phyloP scores from a whole-genome alignment of 2,329 filamentous ascomycete species.

The Zasmidium cellare region DNA sequence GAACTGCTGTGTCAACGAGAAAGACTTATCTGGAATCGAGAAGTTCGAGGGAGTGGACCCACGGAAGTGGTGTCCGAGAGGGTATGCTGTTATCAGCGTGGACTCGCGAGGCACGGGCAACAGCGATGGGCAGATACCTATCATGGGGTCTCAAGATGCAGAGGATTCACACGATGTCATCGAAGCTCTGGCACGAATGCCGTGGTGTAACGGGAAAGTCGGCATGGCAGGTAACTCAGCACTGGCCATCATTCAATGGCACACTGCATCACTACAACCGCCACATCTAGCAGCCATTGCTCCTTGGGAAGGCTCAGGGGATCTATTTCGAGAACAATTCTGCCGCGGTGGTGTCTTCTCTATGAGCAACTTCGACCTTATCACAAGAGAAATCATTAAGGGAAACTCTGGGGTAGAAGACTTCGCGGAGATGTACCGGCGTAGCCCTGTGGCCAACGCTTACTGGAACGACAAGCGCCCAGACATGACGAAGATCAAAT shows the following conservation, averaged over 20 bases:
- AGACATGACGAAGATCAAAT: conserved; percentile 27
- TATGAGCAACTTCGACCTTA: conserved; percentile 41
- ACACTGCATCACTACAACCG: conserved; percentile 43
- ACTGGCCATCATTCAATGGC: conserved; percentile 43
- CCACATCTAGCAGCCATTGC: conserved; percentile 45
- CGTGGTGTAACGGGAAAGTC: conserved; percentile 48
- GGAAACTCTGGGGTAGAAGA: conserved; percentile 23
- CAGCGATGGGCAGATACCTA: conserved; percentile 37
- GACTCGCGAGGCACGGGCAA: conserved; percentile 33
- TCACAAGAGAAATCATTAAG: conserved; percentile 25
- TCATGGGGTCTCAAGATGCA: conserved; percentile 46
- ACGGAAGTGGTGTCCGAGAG: conserved; percentile 32
- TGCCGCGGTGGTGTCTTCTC: conserved; percentile 43
- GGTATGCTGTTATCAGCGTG: conserved; percentile 37
- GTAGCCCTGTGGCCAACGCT: conserved; percentile 20
- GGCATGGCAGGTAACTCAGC: conserved; percentile 48
- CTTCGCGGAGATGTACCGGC: conserved; percentile 23
- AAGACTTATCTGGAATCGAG: conserved; percentile 33
- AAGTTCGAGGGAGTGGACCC: conserved; percentile 49
- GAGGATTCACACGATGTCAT: conserved; percentile 49
- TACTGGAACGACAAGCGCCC: conserved; percentile 30
- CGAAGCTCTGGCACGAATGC: conserved; percentile 41
- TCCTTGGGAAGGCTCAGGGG: conserved; percentile 49
- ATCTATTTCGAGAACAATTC: conserved; percentile 50
- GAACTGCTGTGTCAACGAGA: conserved; percentile 39